These are phyloP conservation scores for Trichomonas gallinae DNA, from an alignment of 208 protist species.

Conservation along the genomic window DNA sequence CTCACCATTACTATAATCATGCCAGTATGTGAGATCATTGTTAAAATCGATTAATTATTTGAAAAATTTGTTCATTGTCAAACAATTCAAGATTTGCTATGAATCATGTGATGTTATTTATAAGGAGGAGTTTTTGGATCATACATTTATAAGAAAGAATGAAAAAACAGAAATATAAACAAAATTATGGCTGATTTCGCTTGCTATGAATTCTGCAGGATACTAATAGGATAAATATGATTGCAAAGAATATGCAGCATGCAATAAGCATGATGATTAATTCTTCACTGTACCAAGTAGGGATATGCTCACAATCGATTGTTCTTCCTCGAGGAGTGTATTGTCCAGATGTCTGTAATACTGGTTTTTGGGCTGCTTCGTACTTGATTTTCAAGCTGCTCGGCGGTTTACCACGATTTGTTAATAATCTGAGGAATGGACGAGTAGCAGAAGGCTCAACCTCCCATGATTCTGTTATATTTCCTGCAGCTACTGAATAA, in stretches of 20 bases:
- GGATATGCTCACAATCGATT: background rate
- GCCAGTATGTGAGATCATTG: no score
- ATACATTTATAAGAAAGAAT: background rate
- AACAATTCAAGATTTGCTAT: no score
- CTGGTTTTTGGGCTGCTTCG: background rate
- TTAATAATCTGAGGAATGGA: background rate
- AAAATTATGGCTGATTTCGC: background rate
- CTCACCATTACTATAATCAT: no score
- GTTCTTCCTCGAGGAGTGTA: background rate
- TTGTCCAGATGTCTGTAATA: background rate
- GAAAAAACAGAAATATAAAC: background rate
- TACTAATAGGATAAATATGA: background rate
- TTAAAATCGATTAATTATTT: no score
- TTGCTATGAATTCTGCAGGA: background rate
- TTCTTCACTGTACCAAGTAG: background rate
- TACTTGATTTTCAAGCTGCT: background rate
- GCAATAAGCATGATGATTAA: background rate
- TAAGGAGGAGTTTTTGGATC: no score
- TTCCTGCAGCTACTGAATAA: background rate
- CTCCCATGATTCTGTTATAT: background rate
- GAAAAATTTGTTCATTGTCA: no score
- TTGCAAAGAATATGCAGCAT: background rate
- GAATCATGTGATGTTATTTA: no score
- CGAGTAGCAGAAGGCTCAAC: background rate
- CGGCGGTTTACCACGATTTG: background rate